Evolutionary conservation across 805 yeast species (phyloP).

Genomic region (Zygosaccharomyces pseudorouxii): DNA sequence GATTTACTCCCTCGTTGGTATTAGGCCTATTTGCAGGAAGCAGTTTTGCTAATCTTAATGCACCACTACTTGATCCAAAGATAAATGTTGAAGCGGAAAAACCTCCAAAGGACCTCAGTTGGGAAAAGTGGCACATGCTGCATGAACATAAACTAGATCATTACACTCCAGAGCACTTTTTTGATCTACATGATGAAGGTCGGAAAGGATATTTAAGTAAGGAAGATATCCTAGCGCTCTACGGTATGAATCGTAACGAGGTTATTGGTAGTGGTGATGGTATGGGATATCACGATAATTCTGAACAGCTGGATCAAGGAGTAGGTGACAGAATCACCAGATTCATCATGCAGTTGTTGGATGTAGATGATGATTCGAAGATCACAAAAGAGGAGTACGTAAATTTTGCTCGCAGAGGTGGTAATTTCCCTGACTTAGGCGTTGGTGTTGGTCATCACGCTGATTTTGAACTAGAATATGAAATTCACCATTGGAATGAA

Average conservation of each 20-base stretch:
- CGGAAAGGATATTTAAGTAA: constrained; percentile 51
- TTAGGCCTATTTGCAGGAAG: constrained; percentile 7
- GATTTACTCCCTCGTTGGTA: not conserved
- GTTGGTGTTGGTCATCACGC: constrained; percentile 93
- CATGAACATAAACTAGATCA: constrained; percentile 77
- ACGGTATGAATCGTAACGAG: constrained; percentile 69
- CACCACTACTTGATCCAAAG: constrained; percentile 13
- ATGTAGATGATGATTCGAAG: constrained; percentile 59
- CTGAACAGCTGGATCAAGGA: constrained; percentile 53
- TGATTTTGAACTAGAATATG: constrained; percentile 90
- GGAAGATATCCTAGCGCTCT: constrained; percentile 68
- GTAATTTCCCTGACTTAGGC: constrained; percentile 84
- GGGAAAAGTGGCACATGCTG: constrained; percentile 90
- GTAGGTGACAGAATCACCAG: constrained; percentile 50
- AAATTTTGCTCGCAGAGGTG: constrained; percentile 54
- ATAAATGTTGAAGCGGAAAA: constrained; percentile 35
- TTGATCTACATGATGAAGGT: constrained; percentile 71
- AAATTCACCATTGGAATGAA: constrained; percentile 90
- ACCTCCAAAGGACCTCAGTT: constrained; percentile 51
- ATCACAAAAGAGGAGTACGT: constrained; percentile 69
- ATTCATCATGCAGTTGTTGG: constrained; percentile 56
- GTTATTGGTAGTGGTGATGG: constrained; percentile 89
- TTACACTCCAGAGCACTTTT: constrained; percentile 71
- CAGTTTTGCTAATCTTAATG: constrained; percentile 8
- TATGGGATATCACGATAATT: constrained; percentile 70